These are phyloP conservation scores for Coccinonectria pachysandricola DNA, from an alignment of 2,329 filamentous ascomycete genomes.

Conservation along the genomic window DNA sequence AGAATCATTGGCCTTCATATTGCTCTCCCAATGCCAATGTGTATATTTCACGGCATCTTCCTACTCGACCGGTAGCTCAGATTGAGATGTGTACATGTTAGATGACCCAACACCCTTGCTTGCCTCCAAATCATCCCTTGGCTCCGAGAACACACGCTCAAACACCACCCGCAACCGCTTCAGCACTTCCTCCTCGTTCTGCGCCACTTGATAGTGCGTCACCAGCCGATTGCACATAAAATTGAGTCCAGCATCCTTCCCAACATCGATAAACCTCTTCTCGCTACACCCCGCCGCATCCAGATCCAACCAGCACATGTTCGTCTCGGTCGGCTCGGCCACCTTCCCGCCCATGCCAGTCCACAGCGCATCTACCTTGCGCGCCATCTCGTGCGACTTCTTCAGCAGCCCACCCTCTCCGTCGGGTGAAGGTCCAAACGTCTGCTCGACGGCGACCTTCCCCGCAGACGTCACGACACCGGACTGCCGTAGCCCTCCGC, in stretches of 20 bases:
- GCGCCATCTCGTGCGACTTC: constrained; percentile 52
- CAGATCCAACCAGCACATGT: constrained; percentile 82
- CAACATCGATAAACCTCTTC: constrained; percentile 29
- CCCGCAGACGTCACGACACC: constrained; percentile 65
- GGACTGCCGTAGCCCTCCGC: constrained; percentile 63
- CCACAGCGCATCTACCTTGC: constrained; percentile 61
- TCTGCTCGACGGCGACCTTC: constrained; percentile 50
- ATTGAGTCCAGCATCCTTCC: constrained; percentile 32
- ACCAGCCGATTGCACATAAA: constrained; percentile 33
- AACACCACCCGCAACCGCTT: constrained; percentile 47
- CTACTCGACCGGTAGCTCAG: too few relatives aligned
- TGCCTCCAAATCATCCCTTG: constrained; percentile 3
- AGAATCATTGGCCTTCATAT: too few relatives aligned
- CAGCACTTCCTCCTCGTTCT: constrained; percentile 49
- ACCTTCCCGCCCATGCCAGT: constrained; percentile 57
- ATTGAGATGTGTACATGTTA: constrained; percentile 17
- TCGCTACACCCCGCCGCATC: constrained; percentile 41
- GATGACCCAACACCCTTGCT: constrained; percentile 14
- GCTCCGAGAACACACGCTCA: constrained; percentile 19
- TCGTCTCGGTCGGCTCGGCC: constrained; percentile 66
- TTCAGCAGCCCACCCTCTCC: constrained; percentile 46
- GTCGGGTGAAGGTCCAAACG: constrained; percentile 27
- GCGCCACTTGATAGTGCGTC: constrained; percentile 51
- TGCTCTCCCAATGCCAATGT: too few relatives aligned
- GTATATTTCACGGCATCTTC: too few relatives aligned